A percentile compares a stretch with the other conserved stretches of the same genome.
Evolutionary conservation across 768 basidiomycete genomes (phyloP).

Genomic region (Tylopilus felleus): DNA sequence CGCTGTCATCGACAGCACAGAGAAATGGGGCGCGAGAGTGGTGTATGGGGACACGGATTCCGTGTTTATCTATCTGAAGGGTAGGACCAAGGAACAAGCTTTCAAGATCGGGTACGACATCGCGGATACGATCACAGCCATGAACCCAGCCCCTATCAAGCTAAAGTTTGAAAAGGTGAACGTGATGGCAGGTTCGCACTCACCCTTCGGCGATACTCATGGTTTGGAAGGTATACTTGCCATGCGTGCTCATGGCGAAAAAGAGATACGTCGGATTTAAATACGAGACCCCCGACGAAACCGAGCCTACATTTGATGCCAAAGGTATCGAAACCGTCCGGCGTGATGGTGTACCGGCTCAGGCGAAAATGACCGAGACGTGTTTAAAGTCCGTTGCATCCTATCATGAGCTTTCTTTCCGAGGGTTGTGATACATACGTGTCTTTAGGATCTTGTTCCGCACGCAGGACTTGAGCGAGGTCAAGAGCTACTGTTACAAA

Average conservation of each 20-base stretch:
- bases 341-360: slow-evolving; percentile 86
- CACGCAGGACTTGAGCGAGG: slow-evolving; percentile 80
- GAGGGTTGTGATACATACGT: neutral
- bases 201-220: neutral
- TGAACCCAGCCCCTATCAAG: slow-evolving; percentile 89
- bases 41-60: slow-evolving; percentile 99
- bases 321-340: slow-evolving; percentile 98
- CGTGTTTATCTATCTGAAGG: slow-evolving; percentile 86
- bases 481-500: slow-evolving; percentile 83
- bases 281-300: slow-evolving; percentile 80
- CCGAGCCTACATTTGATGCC: slow-evolving; percentile 82
- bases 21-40: slow-evolving; percentile 87
- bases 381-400: slow-evolving; percentile 67
- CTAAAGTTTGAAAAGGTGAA: slow-evolving; percentile 95
- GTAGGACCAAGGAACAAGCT: slow-evolving; percentile 89
- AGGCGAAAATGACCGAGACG: slow-evolving; percentile 88
- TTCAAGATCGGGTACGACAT: slow-evolving; percentile 93
- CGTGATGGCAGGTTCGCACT: neutral
- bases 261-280: slow-evolving; percentile 98
- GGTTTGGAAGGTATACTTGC: slow-evolving; percentile 75
- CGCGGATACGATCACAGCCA: slow-evolving; percentile 76
- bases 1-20: slow-evolving; percentile 64
- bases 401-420: neutral
- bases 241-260: slow-evolving; percentile 94
- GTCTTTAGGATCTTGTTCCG: slow-evolving; percentile 78